Evolutionary conservation across 2,329 filamentous ascomycete genomes (phyloP), one percentile per base, ranked within the genome.

Genomic region (Coccinonectria pachysandricola): DNA sequence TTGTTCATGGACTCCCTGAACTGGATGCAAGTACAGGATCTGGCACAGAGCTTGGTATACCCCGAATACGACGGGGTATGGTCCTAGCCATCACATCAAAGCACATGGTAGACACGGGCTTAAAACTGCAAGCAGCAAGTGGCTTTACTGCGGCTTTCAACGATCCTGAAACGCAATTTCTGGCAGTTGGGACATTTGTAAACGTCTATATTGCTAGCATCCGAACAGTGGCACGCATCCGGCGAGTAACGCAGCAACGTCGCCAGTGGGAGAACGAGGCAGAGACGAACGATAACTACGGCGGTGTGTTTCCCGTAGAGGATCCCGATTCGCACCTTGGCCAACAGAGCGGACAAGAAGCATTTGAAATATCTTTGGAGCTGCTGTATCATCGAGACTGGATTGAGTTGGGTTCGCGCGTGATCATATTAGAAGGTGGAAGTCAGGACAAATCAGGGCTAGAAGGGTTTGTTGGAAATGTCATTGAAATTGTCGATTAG

Each of bases 121-220:
- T 71, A 10, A 68, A 71, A 12, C 62, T 82, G 1, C 71, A 76
- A 39, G 68, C 76, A 23, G 73, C 76, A 10, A 79, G 71, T 15
- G 77, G 77, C 0, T 70, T 86, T 39, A 75, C 73, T 2, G 86
- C 84, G 0, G 65, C 68, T 1, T 92, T 95, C 46, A 59, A 68
- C 1, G 68, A 78, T 5, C 53, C 64, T 0, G 71, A 79, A 24
- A 69, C 78, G 0, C 69, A 68, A 13, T 61, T 69, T 2, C 61
- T 95, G 6, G 65, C 69, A 1, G 58, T 75, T 1, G 81, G 82
- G 2, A 77, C 70, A 20, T 63, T 79, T 17, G 76, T 87, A 5
- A 86, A 92, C 15, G 71, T 88, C 1, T 96, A 95, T 46, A 73
- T 87, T 20, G 85, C 84, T 11, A 95, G 86, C 47, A 77, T 96